Evolutionary conservation across 805 yeast genomes (phyloP), one percentile per base, ranked within the genome.

Genomic region (Yamadazyma insecticola): DNA sequence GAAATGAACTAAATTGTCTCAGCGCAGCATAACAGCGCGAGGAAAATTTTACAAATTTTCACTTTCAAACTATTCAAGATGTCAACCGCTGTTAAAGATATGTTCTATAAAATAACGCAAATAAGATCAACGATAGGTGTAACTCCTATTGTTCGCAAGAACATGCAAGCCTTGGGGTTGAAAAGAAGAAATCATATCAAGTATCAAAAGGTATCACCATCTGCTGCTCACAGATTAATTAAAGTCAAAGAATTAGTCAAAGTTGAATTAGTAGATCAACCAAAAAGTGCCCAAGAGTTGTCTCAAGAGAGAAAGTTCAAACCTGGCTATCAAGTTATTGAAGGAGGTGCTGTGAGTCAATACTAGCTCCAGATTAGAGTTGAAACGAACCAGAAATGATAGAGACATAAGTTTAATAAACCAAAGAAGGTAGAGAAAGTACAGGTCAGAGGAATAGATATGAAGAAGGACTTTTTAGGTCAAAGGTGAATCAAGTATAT

Each of bases 61-160:
- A n/a, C n/a, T n/a, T n/a, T n/a, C n/a, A n/a, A n/a, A n/a, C n/a
- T n/a, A n/a, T n/a, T n/a, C n/a, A n/a, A 23, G 24, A 32, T 32
- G 36, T 26, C 35, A 22, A 8, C 21, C 6, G 33, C 15, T 4
- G 26, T 17, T 16, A 33, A 33, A 14, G 19, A 18, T 13, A 28
- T 29, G 34, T 54, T 37, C 34, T 66, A 65, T 48, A 78, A 82
- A 55, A 75, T 88, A 35, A 78, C 88, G 13, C 87, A 87, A 48
- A 61, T 71, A 31, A 75, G 94, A 53, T 88, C 97, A 2, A 70
- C 87, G 5, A 88, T 90, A 39, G 96, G 96, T 1, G 68, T 87
- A 48, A 95, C 96, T 9, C 73, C 77, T 34, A 59, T 67, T 25
- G 72, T 73, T 36, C 75, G 81, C 41, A 72, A 73, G 37, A 78